Percentiles rank a stretch among this genome's conserved stretches.
phyloP scores from a whole-genome alignment of 2,329 filamentous ascomycete genomes.

The Aspergillus hiratsukae region DNA sequence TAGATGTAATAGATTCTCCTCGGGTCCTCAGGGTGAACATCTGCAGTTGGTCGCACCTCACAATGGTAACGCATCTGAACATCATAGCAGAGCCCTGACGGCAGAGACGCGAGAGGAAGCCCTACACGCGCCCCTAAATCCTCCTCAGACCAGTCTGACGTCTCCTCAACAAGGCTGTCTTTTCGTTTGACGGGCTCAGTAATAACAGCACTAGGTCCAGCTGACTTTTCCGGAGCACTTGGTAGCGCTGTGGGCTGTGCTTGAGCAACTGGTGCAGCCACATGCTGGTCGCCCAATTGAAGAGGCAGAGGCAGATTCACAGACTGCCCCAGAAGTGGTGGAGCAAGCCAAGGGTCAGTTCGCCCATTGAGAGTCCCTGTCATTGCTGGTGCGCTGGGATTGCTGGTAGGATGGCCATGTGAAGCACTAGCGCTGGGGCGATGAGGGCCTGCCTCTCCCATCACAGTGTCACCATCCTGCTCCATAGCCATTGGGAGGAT shows the following conservation, averaged over 20 bases:
- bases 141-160: constrained; percentile 41
- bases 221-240: constrained; percentile 21
- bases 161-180: constrained; percentile 35
- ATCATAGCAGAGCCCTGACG: constrained; percentile 83
- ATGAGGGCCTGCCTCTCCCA: constrained; percentile 28
- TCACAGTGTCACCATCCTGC: constrained; percentile 38
- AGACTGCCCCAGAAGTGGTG: constrained; percentile 18
- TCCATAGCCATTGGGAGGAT: constrained; percentile 21
- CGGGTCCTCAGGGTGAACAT: constrained; percentile 92
- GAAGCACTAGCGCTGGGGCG: constrained; percentile 14
- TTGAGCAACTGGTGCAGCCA: constrained; percentile 3
- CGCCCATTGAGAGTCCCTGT: constrained; percentile 16
- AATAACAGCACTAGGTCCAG: constrained; percentile 21
- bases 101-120: constrained; percentile 48
- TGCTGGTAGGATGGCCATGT: constrained; percentile 10
- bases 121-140: constrained; percentile 35
- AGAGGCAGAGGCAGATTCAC: constrained; percentile 17
- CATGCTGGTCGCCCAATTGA: constrained; percentile 6
- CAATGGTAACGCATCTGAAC: constrained; percentile 93
- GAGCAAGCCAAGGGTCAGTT: constrained; percentile 19
- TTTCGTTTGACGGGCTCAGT: constrained; percentile 18
- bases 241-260: constrained; percentile 13
- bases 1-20: constrained; percentile 90
- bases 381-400: constrained; percentile 11
- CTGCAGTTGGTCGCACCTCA: constrained; percentile 64